Conservation (phyloP, 371 early-diverging fungal genomes). For the Smittium culicis region DNA sequence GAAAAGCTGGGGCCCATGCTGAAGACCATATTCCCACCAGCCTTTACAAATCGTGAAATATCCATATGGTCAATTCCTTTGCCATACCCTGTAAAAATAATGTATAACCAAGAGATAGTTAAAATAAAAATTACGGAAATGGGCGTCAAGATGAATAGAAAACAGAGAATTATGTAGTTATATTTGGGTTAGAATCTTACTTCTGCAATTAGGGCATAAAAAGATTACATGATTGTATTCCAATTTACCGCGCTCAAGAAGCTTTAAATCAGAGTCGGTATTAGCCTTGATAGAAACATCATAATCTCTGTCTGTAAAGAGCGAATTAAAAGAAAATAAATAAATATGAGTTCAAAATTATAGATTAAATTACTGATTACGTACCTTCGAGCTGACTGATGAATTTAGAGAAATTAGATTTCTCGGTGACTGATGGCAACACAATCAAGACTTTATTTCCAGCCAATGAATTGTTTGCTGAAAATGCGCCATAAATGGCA, state of each 20-base stretch:
- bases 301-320: constrained; percentile 45
- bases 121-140: background rate
- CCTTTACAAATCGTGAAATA: constrained; percentile 69
- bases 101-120: background rate
- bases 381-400: constrained; percentile 52
- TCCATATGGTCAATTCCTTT: constrained; percentile 34
- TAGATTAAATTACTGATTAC: too few species aligned
- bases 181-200: too few species aligned
- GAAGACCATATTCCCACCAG: constrained; percentile 82
- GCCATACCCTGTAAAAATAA: constrained; percentile 22
- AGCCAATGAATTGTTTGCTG: too few species aligned
- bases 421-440: constrained; percentile 25
- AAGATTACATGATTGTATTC: constrained; percentile 54
- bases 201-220: constrained; percentile 25
- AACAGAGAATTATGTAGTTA: too few species aligned
- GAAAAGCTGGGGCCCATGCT: constrained; percentile 41
- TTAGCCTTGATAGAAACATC: constrained; percentile 38
- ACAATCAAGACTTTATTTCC: background rate
- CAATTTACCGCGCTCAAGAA: constrained; percentile 40
- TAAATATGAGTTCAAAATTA: background rate
- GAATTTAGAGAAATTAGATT: constrained; percentile 40
- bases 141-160: background rate
- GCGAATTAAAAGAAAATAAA: background rate
- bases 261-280: constrained; percentile 23
- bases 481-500: too few species aligned